phyloP scores from a whole-genome alignment of 371 early-diverging fungal species.

The Choanephora cucurbitarum region DNA sequence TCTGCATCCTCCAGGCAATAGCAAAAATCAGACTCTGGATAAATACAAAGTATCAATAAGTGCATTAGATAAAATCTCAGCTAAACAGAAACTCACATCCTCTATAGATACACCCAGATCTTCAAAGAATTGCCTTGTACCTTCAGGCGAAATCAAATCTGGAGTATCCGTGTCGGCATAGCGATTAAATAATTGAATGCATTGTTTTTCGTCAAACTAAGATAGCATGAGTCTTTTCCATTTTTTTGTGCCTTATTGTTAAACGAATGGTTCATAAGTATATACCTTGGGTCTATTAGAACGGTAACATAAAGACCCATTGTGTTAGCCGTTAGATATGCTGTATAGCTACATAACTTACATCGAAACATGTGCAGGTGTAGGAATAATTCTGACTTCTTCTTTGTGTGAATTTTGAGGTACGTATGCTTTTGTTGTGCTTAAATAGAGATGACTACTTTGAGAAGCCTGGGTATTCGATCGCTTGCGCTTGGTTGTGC shows the following conservation, averaged over 20 bases:
- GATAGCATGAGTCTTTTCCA: neutral
- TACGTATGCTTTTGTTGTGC: constrained; percentile 6
- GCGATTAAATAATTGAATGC: constrained; percentile 33
- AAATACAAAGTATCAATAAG: constrained; percentile 27
- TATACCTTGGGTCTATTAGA: constrained; percentile 20
- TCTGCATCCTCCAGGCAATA: constrained; percentile 64
- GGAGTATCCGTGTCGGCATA: constrained; percentile 47
- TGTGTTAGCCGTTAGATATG: neutral
- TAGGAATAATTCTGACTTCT: constrained; percentile 3
- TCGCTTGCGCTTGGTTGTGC: constrained; percentile 22
- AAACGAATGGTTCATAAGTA: too few relatives aligned
- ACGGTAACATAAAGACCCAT: too few relatives aligned
- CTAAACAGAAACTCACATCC: constrained; percentile 26
- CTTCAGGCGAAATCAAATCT: constrained; percentile 43
- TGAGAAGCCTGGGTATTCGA: constrained; percentile 23
- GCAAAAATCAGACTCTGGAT: constrained; percentile 50
- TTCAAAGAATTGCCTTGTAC: constrained; percentile 42
- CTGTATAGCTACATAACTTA: neutral
- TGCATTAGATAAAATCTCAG: neutral
- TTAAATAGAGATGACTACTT: constrained; percentile 3
- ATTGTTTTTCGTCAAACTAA: constrained; percentile 40
- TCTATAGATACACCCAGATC: constrained; percentile 47
- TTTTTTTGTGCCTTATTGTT: neutral
- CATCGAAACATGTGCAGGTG: constrained; percentile 3
- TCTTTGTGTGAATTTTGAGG: neutral